A percentile compares a stretch with the other conserved stretches of the same genome.
Conservation (phyloP, 345 rosid species). For the Salix purpurea region DNA sequence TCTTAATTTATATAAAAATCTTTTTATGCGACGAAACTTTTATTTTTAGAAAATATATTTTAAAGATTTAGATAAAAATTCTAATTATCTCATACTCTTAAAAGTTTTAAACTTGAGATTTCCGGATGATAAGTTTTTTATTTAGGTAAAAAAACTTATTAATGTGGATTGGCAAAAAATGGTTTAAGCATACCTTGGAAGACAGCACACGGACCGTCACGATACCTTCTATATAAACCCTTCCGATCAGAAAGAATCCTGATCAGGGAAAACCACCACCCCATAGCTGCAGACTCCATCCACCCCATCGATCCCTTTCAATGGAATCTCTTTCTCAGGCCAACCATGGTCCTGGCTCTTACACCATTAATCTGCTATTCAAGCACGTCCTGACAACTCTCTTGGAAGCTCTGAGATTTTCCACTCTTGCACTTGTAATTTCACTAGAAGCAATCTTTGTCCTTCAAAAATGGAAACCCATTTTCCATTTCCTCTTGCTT, state of each 20-base stretch:
- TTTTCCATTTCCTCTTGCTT: conserved; percentile 19
- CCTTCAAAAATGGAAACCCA: conserved; percentile 14
- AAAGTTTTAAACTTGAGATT: no score
- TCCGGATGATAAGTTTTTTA: no score
- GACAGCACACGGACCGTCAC: no score
- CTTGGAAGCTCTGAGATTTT: conserved; percentile 11
- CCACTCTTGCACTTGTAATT: conserved; percentile 2
- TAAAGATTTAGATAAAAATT: no score
- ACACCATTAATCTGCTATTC: neutral
- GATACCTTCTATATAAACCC: no score
- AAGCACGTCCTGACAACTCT: conserved; percentile 7
- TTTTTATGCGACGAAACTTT: no score
- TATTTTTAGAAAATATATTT: rapidly evolving
- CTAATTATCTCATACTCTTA: no score
- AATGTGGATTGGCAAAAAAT: no score
- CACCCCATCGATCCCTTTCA: neutral
- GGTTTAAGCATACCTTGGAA: no score
- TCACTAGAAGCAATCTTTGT: neutral
- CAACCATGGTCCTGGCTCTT: neutral
- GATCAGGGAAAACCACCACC: neutral
- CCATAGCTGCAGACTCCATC: neutral
- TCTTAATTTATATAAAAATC: no score
- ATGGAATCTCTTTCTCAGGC: conserved; percentile 9
- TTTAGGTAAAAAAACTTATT: no score
- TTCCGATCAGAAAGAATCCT: no score